Conservation (phyloP, 345 rosid genomes). For the Triadica sebifera region DNA sequence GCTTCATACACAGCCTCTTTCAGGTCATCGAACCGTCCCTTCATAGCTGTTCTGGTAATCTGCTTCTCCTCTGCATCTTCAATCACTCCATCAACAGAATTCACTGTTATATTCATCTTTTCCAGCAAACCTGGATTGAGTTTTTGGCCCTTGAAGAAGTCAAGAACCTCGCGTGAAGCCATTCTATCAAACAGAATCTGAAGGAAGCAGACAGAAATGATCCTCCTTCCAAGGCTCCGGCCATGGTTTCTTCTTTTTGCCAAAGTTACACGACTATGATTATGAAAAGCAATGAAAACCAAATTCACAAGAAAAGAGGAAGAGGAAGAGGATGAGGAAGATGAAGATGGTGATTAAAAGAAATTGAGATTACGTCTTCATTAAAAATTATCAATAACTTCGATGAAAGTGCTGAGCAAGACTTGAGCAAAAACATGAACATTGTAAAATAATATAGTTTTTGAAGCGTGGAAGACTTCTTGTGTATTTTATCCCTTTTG, state of each 20-base stretch:
- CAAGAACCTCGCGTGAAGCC: slow-evolving; percentile 2
- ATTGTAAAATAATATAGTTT: too few relatives aligned
- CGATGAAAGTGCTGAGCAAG: neutral
- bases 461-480: neutral
- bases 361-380: neutral
- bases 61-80: slow-evolving; percentile 22
- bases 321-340: neutral
- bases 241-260: slow-evolving; percentile 8
- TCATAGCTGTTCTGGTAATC: slow-evolving; percentile 4
- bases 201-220: slow-evolving; percentile 13
- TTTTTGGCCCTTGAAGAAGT: slow-evolving; percentile 11
- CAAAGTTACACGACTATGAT: neutral
- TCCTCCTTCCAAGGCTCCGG: slow-evolving; percentile 2
- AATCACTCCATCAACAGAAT: slow-evolving; percentile 7
- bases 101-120: slow-evolving; percentile 1
- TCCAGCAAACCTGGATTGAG: slow-evolving; percentile 5
- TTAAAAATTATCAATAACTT: neutral
- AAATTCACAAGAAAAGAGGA: neutral
- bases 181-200: slow-evolving; percentile 3
- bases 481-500: neutral
- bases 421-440: neutral
- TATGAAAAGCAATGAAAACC: neutral
- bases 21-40: slow-evolving; percentile 11
- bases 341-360: neutral
- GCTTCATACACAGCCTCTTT: slow-evolving; percentile 17